Evolutionary conservation across 148 eudicot genomes (phyloP).

Genomic region (Camellia granthamiana): DNA sequence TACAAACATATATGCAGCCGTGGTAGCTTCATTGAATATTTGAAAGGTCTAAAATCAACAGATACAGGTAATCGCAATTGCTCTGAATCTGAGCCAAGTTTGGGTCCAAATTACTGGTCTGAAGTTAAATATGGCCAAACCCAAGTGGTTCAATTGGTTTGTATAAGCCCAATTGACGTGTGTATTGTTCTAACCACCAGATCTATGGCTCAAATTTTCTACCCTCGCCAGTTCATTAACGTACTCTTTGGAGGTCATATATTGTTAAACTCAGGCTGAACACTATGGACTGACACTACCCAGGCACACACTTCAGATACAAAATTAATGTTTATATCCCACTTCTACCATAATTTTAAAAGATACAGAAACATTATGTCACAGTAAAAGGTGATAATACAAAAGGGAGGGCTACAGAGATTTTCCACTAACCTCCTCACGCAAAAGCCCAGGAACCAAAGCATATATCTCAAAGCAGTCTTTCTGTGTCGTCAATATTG

Average conservation of each 20-base stretch:
- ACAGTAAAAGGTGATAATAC: background rate
- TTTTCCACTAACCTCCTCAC: constrained; percentile 69
- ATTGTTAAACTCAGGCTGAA: background rate
- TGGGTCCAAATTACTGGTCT: background rate
- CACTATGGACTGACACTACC: background rate
- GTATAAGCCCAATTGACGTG: background rate
- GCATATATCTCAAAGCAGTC: constrained; percentile 96
- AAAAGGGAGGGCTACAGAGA: background rate
- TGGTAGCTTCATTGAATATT: background rate
- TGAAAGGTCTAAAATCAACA: background rate
- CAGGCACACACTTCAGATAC: background rate
- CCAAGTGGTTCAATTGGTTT: no score
- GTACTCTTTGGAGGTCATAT: background rate
- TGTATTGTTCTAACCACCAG: no score
- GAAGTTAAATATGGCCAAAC: background rate
- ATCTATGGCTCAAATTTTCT: background rate
- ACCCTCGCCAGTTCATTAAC: background rate
- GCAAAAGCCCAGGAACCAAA: constrained; percentile 93
- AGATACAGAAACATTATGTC: background rate
- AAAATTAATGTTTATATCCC: background rate
- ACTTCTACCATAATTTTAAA: background rate
- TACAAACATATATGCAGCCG: background rate
- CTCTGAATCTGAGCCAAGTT: background rate
- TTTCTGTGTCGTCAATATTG: constrained; percentile 45
- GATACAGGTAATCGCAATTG: background rate